Percentiles rank a stretch among this genome's conserved stretches.
Conservation (phyloP, 23 red algal genomes). For the Chondrus crispus region DNA sequence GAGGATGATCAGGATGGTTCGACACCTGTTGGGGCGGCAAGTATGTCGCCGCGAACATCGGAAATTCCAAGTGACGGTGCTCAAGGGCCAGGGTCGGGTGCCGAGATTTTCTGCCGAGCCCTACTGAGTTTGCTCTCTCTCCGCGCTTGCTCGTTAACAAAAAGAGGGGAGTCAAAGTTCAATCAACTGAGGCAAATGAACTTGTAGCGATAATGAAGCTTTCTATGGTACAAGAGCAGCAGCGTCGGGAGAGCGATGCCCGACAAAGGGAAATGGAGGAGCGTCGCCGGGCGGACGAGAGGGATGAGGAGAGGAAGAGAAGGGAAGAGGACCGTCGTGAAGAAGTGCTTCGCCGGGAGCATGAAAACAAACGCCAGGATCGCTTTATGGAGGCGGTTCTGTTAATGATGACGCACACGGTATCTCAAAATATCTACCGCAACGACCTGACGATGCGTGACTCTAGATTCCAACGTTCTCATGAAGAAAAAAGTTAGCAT, state of each 20-base stretch:
- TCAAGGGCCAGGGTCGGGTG: too few relatives aligned
- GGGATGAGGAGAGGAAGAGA: not conserved
- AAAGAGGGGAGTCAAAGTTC: not conserved
- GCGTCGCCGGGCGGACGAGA: not conserved
- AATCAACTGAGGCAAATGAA: not conserved
- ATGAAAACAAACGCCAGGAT: not conserved
- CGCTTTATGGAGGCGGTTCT: not conserved
- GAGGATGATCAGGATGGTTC: too few relatives aligned
- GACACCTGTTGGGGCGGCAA: too few relatives aligned
- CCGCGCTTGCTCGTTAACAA: not conserved
- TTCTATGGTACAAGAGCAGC: not conserved
- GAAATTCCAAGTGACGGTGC: too few relatives aligned
- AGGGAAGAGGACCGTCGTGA: not conserved
- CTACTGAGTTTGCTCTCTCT: not conserved
- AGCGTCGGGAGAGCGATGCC: not conserved
- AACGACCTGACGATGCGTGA: too few relatives aligned
- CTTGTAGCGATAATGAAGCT: not conserved
- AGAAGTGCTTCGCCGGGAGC: not conserved
- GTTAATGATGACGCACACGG: not conserved
- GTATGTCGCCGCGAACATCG: too few relatives aligned
- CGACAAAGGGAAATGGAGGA: not conserved
- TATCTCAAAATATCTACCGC: not conserved
- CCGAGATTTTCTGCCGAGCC: not conserved
- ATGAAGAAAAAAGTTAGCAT: not conserved
- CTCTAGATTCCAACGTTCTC: too few relatives aligned